Evolutionary conservation across 129 eudicot species (phyloP), one percentile per base, ranked within the genome.

Genomic region (Centrapalus pauciflorus): DNA sequence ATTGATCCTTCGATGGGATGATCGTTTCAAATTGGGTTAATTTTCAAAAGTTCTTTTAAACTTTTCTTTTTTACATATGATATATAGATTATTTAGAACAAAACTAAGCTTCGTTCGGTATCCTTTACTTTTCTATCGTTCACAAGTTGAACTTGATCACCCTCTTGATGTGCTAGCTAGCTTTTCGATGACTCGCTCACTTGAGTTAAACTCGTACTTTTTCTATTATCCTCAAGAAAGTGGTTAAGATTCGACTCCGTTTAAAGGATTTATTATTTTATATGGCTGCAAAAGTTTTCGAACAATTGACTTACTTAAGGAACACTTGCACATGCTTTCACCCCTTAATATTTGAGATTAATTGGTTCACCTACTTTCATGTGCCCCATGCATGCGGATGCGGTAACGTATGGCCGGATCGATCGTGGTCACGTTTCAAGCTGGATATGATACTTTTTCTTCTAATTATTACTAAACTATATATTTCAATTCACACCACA

Each of bases 241-340:
- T 33, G 14, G 30, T 49, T 30, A 30, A 21, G 46, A 48, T 49
- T 66, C 1, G 71, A 0, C 8, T 19, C 4, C 16, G 14, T 43
- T 45, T 1, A 62, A 23, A 48, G 5, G 7, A 48, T 29, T 26
- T 12, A 3, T 8, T 28, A 14, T 43, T 64, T 64, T 26, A 46
- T 14, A 14, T 10, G 19, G 54, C 25, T 24, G 27, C 7, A 28
- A 48, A 48, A 30, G 17, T 35, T 64, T 43, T 46, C 19, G 16
- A 27, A 29, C 45, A 46, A 27, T 46, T 43, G 56, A 66, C 71
- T 66, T 48, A 66, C 71, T 66, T 48, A 1, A 64, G 27, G 3
- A 66, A 28, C 29, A 17, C 7, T 28, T 65, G 27, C 30, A 48
- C 48, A 49, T 64, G 70, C 14, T 48, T 30, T 46, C 12, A 10